Conservation (phyloP, 208 protist species). For the Acanthamoeba polyphaga region DNA sequence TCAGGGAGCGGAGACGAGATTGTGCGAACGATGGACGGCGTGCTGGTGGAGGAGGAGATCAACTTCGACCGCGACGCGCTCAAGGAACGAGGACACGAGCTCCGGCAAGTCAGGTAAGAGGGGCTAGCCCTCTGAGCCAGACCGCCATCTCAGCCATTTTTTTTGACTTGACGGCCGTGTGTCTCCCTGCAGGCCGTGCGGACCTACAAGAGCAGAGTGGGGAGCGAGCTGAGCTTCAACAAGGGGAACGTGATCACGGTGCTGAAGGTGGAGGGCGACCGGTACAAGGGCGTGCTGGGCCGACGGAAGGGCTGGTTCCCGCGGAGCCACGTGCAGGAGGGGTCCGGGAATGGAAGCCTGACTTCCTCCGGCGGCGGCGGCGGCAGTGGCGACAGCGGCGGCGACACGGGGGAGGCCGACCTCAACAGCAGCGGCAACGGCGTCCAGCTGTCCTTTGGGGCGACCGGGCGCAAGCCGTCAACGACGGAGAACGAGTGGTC, state of each 20-base stretch:
- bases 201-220: constrained; percentile 38
- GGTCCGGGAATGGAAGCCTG: neutral
- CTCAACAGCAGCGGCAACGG: no score
- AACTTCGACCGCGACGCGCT: neutral
- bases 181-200: neutral
- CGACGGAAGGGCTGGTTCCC: constrained; percentile 69
- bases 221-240: constrained; percentile 67
- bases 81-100: neutral
- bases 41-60: constrained; percentile 36
- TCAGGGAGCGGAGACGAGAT: constrained; percentile 48
- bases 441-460: no score
- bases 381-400: neutral
- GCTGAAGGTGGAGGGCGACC: constrained; percentile 17
- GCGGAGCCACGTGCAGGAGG: neutral
- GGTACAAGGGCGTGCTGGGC: constrained; percentile 33
- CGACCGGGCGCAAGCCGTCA: neutral
- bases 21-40: constrained; percentile 22
- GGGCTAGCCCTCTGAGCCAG: no score
- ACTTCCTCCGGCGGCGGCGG: neutral
- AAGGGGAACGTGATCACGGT: constrained; percentile 59
- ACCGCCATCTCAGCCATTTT: no score
- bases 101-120: neutral
- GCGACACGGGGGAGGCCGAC: neutral
- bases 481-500: no score
- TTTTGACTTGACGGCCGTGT: no score